Conservation (phyloP, 805 yeast species). For the Jamesozyma hellenica region DNA sequence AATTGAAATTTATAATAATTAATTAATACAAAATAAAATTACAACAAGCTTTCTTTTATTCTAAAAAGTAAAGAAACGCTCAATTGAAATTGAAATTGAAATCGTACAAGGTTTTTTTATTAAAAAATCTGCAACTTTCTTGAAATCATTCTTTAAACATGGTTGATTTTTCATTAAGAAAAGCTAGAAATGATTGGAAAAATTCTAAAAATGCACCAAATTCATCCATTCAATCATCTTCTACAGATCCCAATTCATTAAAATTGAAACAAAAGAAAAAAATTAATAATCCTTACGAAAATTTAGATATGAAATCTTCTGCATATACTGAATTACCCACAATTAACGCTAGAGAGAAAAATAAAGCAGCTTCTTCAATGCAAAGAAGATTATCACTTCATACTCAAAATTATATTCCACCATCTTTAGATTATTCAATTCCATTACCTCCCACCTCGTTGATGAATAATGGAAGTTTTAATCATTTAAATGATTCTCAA, state of each 20-base stretch:
- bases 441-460: slow-evolving; percentile 16
- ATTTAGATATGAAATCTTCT: slow-evolving; percentile 4
- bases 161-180: slow-evolving; percentile 30
- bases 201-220: slow-evolving; percentile 7
- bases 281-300: slow-evolving; percentile 6
- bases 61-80: too few species aligned
- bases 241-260: neutral
- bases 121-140: too few species aligned
- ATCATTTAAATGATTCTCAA: neutral
- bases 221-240: neutral
- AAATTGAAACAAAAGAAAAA: slow-evolving; percentile 4
- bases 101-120: too few species aligned
- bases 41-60: too few species aligned
- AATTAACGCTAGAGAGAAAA: slow-evolving; percentile 29
- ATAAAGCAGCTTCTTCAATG: slow-evolving; percentile 33
- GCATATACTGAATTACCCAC: slow-evolving; percentile 21
- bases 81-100: too few species aligned
- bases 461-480: neutral
- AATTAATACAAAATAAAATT: too few species aligned
- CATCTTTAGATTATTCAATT: slow-evolving; percentile 21
- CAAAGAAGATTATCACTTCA: slow-evolving; percentile 38
- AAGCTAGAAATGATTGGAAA: slow-evolving; percentile 26
- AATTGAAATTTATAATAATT: too few species aligned
- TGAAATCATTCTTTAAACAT: slow-evolving; percentile 6
- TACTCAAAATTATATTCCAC: slow-evolving; percentile 24